Base-by-base conservation (phyloP, 164 flowering plant species). In the Umbilicus rupestris region DNA sequence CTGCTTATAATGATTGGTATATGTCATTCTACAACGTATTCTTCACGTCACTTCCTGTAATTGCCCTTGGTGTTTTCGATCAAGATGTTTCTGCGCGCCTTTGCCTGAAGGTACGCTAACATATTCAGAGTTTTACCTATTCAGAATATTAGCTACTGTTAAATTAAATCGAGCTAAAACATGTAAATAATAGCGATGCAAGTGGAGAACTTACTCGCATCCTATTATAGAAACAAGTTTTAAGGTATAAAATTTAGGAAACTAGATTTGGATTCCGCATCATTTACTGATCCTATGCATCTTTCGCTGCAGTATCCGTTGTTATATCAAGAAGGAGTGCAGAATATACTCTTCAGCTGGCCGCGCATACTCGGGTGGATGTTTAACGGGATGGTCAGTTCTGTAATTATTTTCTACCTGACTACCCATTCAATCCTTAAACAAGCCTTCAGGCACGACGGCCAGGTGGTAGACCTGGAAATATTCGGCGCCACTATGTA, bases 1-100 rank as follows among this genome's bases (percentile, higher is more conserved):
- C 95, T 69, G 91, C 91, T 42, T 90, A 90, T 60, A 87, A 90
- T 63, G 95, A 90, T 75, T 88, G 95, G 97, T 88, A 84, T 70
- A 74, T 88, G 87, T 80, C 97, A 17, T 78, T 75, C 63, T 90
- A 84, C 80, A 90, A 88, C 68, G 92, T 90, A 65, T 83, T 90
- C 83, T 90, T 90, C 84, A 87, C 97, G 39, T 86, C 95, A 7
- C 89, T 88, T 73, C 97, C 97, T 39, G 97, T 81, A 29, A 83
- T 87, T 62, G 95, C 96, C 62, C 87, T 91, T 19, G 96, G 97
- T 20, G 87, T 89, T 69, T 91, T 91, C 45, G 97, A 91, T 69
- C 93, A 89, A 71, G 97, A 91, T 68, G 93, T 91, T 39, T 81
- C 97, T 66, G 91, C 93, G 16, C 76, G 81, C 50, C 79, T 80